Evolutionary conservation across 129 eudicot genomes (phyloP).

Genomic region (Gnaphalium uliginosum): DNA sequence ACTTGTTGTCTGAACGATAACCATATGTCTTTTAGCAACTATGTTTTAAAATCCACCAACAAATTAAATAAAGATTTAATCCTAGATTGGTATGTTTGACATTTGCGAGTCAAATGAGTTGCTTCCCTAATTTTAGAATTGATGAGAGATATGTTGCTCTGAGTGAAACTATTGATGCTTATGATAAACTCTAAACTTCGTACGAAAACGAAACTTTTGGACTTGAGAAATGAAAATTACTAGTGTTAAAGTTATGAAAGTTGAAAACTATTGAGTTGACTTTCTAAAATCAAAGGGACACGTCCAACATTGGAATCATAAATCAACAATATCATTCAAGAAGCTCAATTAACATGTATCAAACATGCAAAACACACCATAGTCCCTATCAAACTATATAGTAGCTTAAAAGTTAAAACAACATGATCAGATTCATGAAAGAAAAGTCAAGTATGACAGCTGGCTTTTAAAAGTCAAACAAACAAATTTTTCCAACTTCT

Average conservation of each 20-base stretch:
- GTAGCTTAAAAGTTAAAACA: background rate
- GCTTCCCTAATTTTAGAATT: background rate
- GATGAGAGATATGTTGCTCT: background rate
- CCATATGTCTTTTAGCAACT: slow-evolving; percentile 2
- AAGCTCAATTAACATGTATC: background rate
- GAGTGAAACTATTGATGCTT: background rate
- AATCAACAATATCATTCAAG: slow-evolving; percentile 2
- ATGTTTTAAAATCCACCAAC: background rate
- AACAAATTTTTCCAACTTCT: slow-evolving; percentile 14
- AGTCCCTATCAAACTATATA: background rate
- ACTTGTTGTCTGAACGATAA: slow-evolving; percentile 58
- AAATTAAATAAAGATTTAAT: background rate
- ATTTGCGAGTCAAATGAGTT: slow-evolving; percentile 9
- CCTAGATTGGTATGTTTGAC: slow-evolving; percentile 16
- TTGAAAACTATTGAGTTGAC: slow-evolving; percentile 3
- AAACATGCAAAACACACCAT: slow-evolving; percentile 5
- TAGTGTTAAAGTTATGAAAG: background rate
- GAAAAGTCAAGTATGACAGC: slow-evolving; percentile 6
- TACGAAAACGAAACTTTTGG: background rate
- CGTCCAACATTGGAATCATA: too few species aligned
- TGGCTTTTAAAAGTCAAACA: slow-evolving; percentile 27
- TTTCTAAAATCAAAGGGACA: slow-evolving; percentile 5
- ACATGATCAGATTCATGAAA: slow-evolving; percentile 26
- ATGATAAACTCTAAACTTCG: background rate
- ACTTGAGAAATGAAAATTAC: background rate